phyloP scores from a whole-genome alignment of 2,329 filamentous ascomycete genomes.

The Fusarium drepaniforme region DNA sequence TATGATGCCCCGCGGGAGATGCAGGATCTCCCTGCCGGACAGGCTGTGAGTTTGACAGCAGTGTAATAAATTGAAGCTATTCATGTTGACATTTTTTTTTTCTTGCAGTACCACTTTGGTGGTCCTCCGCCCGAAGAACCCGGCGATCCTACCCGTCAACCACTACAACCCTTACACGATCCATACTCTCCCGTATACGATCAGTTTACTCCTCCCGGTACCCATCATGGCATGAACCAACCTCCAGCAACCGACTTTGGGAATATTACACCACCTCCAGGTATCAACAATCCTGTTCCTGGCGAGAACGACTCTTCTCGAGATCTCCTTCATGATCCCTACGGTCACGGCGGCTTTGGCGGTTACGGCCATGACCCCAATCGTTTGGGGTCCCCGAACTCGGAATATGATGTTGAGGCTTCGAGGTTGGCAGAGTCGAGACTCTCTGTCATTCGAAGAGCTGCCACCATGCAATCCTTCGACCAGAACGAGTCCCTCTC shows the following conservation, averaged over 20 bases:
- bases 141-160: conserved; percentile 17
- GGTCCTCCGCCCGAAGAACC: conserved; percentile 26
- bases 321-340: conserved; percentile 31
- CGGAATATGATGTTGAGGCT: conserved; percentile 34
- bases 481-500: conserved; percentile 27
- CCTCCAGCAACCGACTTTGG: background rate
- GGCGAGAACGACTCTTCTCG: conserved; percentile 34
- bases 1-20: conserved; percentile 37
- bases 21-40: conserved; percentile 39
- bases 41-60: conserved; percentile 31
- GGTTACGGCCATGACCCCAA: conserved; percentile 27
- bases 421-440: conserved; percentile 31
- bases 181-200: conserved; percentile 25
- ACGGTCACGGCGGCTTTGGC: conserved; percentile 28
- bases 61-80: background rate
- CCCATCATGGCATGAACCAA: conserved; percentile 1
- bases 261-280: conserved; percentile 19
- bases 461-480: conserved; percentile 31
- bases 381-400: conserved; percentile 12
- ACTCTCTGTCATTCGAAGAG: conserved; percentile 28
- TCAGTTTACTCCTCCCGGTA: background rate
- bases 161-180: conserved; percentile 20
- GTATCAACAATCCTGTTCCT: conserved; percentile 23
- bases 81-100: background rate
- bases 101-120: conserved; percentile 35